These are phyloP conservation scores for Scutellaria baicalensis DNA, from an alignment of 257 asterid species.

Conservation along the genomic window DNA sequence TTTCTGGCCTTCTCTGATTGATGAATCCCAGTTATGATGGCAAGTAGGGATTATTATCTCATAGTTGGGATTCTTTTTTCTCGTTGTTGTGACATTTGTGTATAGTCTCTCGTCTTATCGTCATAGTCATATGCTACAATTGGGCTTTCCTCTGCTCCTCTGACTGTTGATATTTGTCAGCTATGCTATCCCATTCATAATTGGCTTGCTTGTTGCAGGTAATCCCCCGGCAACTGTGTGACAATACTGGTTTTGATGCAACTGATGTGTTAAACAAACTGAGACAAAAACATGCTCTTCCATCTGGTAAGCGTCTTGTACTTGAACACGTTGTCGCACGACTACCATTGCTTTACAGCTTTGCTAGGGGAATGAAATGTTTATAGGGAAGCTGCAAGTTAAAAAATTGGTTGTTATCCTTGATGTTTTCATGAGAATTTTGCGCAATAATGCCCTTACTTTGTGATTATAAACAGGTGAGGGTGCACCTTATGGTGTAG, in stretches of 20 bases:
- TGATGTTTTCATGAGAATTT: not conserved
- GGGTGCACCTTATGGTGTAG: conserved; percentile 44
- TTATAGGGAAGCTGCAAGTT: too few species aligned
- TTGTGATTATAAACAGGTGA: conserved; percentile 27
- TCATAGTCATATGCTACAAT: not conserved
- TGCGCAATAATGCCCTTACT: not conserved
- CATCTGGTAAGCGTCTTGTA: conserved; percentile 18
- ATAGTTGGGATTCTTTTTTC: not conserved
- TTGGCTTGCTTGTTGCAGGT: conserved; percentile 14
- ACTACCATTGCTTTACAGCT: not conserved
- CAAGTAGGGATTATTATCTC: not conserved
- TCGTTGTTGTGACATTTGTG: not conserved
- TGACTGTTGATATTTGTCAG: not conserved
- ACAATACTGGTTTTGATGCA: conserved; percentile 39
- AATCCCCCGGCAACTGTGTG: conserved; percentile 31
- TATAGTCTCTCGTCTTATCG: not conserved
- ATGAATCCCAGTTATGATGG: not conserved
- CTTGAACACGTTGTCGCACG: not conserved
- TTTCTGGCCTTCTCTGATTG: not conserved
- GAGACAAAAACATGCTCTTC: conserved; percentile 39
- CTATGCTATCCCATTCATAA: not conserved
- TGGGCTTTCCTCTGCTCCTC: not conserved
- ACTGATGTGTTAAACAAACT: conserved; percentile 38
- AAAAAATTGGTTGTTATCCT: not conserved
- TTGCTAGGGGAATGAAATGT: not conserved